A percentile compares a stretch with the other conserved stretches of the same genome.
Conservation (phyloP, 2,329 filamentous ascomycete species). For the Aspergillus tanneri region DNA sequence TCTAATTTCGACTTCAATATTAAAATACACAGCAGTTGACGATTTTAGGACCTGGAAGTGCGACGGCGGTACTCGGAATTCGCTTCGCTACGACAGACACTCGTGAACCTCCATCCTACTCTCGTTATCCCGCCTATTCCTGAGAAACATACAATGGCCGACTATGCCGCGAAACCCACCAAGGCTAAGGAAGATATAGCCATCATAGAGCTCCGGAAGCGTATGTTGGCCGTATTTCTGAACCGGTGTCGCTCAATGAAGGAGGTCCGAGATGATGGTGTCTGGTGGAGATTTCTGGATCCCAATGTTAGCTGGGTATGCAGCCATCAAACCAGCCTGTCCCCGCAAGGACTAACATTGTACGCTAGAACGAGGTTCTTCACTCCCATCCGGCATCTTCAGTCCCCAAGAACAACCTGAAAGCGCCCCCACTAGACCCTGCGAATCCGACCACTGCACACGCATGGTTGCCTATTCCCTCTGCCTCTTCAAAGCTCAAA, state of each 20-base stretch:
- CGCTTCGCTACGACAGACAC: slow-evolving; percentile 80
- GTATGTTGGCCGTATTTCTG: slow-evolving; percentile 93
- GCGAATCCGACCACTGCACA: slow-evolving; percentile 90
- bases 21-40: slow-evolving; percentile 5
- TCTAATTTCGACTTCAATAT: not conserved
- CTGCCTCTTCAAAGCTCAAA: slow-evolving; percentile 81
- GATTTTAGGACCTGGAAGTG: slow-evolving; percentile 81
- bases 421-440: slow-evolving; percentile 90
- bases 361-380: slow-evolving; percentile 78
- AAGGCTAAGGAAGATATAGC: slow-evolving; percentile 96
- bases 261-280: slow-evolving; percentile 84
- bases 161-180: slow-evolving; percentile 96
- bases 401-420: slow-evolving; percentile 89
- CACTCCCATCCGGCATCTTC: slow-evolving; percentile 86
- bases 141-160: slow-evolving; percentile 98
- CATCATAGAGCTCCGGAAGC: slow-evolving; percentile 94
- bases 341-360: slow-evolving; percentile 26
- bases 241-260: slow-evolving; percentile 94
- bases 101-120: slow-evolving; percentile 90
- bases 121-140: slow-evolving; percentile 95
- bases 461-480: slow-evolving; percentile 80
- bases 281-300: slow-evolving; percentile 97
- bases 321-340: slow-evolving; percentile 22
- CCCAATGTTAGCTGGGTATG: slow-evolving; percentile 97
- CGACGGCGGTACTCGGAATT: slow-evolving; percentile 96